phyloP scores from a whole-genome alignment of 352 stramenopile species.

The Phytophthora pisi region DNA sequence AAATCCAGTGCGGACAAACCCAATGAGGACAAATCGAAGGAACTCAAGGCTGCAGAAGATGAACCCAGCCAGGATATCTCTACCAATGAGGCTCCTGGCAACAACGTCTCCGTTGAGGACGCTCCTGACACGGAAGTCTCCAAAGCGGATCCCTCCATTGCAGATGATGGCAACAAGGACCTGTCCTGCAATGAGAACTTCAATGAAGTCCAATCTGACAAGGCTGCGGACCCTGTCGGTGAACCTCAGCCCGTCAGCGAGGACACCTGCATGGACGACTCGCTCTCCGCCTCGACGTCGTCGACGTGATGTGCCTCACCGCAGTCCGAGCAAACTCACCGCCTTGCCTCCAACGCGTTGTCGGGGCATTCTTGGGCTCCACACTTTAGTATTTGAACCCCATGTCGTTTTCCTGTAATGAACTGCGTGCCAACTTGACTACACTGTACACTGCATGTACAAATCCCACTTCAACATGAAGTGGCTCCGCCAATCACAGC shows the following conservation, averaged over 20 bases:
- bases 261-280: no score
- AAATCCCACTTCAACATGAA: constrained; percentile 7
- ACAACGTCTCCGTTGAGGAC: no score
- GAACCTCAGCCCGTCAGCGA: no score
- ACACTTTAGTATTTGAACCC: no score
- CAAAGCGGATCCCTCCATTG: not conserved
- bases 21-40: constrained; percentile 5
- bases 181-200: not conserved
- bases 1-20: not conserved
- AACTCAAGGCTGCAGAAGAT: not conserved
- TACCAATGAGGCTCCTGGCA: not conserved
- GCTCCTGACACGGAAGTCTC: not conserved
- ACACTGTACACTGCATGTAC: no score
- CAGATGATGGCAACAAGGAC: not conserved
- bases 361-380: no score
- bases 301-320: no score
- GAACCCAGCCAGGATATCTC: not conserved
- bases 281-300: no score
- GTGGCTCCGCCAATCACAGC: not conserved
- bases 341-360: no score
- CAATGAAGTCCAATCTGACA: not conserved
- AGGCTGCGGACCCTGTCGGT: not conserved
- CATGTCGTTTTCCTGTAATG: constrained; percentile 14
- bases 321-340: no score
- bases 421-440: constrained; percentile 2